Conservation (phyloP, 2,329 filamentous ascomycete species). For the Pseudogymnoascus sp. region DNA sequence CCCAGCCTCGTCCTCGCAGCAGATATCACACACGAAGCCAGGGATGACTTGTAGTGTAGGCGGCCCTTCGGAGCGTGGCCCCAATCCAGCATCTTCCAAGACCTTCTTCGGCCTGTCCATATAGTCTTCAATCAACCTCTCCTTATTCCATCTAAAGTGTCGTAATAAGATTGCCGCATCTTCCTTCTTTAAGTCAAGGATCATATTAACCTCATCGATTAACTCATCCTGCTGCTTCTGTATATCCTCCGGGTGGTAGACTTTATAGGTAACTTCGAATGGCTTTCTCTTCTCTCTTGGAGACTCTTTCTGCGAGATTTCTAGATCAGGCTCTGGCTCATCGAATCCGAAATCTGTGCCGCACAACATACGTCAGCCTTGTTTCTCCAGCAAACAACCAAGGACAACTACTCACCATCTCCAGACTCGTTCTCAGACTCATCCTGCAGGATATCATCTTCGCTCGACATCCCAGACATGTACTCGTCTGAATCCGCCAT, state of each 20-base stretch:
- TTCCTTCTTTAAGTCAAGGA: slow-evolving; percentile 82
- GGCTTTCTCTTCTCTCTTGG: slow-evolving; percentile 65
- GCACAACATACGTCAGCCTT: not conserved
- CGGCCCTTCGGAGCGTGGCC: slow-evolving; percentile 50
- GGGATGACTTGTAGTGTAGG: slow-evolving; percentile 63
- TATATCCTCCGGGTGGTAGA: slow-evolving; percentile 73
- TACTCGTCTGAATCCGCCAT: slow-evolving; percentile 94
- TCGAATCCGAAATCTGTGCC: slow-evolving; percentile 35
- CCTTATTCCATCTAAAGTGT: slow-evolving; percentile 91
- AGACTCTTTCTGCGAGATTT: slow-evolving; percentile 52
- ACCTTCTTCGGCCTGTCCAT: slow-evolving; percentile 81
- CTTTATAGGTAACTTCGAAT: slow-evolving; percentile 79
- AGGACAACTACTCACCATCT: slow-evolving; percentile 25
- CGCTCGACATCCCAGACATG: slow-evolving; percentile 75
- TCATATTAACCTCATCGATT: slow-evolving; percentile 82
- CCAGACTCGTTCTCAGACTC: slow-evolving; percentile 61
- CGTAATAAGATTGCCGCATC: slow-evolving; percentile 84
- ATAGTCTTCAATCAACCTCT: slow-evolving; percentile 87
- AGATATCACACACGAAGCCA: slow-evolving; percentile 89
- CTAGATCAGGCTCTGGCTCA: slow-evolving; percentile 42
- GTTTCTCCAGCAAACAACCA: not conserved
- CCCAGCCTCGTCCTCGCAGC: slow-evolving; percentile 76
- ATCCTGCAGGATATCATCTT: slow-evolving; percentile 64
- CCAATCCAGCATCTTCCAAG: slow-evolving; percentile 76
- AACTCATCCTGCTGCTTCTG: slow-evolving; percentile 78